Evolutionary conservation across 164 flowering plant species (phyloP).

Genomic region (Annona cherimola): DNA sequence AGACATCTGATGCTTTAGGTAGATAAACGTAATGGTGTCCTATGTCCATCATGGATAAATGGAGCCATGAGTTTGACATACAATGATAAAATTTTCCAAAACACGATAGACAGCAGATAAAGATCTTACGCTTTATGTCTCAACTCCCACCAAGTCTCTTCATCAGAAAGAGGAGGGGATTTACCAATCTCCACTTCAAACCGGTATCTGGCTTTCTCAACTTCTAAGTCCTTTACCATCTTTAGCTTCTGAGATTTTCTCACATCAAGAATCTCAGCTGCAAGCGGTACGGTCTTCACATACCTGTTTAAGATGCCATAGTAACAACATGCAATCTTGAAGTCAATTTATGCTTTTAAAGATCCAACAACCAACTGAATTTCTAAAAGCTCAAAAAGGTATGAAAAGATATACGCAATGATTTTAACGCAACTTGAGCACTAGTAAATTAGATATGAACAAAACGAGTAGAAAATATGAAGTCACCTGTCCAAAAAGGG

Average conservation of each 20-base stretch:
- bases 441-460: neutral
- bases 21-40: too few species aligned
- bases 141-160: slow-evolving; percentile 73
- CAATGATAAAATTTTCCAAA: neutral
- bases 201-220: slow-evolving; percentile 60
- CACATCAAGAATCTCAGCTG: slow-evolving; percentile 88
- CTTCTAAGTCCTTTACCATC: slow-evolving; percentile 67
- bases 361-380: neutral
- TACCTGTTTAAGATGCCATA: slow-evolving; percentile 45
- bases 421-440: neutral
- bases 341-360: neutral
- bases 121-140: slow-evolving; percentile 82
- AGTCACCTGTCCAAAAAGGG: slow-evolving; percentile 90
- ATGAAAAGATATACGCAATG: neutral
- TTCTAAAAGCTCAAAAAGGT: neutral
- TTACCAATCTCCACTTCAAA: slow-evolving; percentile 95
- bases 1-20: too few species aligned
- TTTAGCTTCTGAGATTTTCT: slow-evolving; percentile 83
- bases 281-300: slow-evolving; percentile 94
- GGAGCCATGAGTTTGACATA: neutral
- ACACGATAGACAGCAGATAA: neutral
- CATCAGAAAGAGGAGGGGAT: slow-evolving; percentile 94
- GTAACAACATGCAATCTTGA: neutral
- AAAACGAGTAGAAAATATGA: too few species aligned
- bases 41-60: neutral